phyloP scores from a whole-genome alignment of 148 eudicot species.

The Simmondsia chinensis region DNA sequence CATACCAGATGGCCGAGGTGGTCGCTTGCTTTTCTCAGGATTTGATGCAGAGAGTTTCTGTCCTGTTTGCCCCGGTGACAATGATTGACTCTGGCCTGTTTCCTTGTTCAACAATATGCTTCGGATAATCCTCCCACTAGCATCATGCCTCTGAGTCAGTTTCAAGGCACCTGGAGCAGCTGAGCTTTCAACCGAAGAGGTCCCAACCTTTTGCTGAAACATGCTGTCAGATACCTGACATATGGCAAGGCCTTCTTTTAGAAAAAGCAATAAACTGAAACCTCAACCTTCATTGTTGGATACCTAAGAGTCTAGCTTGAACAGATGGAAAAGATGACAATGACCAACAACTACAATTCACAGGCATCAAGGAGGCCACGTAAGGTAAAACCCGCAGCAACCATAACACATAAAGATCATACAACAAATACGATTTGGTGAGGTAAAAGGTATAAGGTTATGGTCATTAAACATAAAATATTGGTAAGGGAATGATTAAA shows the following conservation, averaged over 20 bases:
- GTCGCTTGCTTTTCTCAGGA: constrained; percentile 65
- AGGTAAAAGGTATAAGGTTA: no score
- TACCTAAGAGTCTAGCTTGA: no score
- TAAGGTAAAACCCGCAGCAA: no score
- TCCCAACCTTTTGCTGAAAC: constrained; percentile 24
- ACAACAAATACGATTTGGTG: no score
- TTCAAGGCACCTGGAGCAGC: constrained; percentile 27
- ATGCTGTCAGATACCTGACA: constrained; percentile 38
- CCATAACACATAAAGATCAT: no score
- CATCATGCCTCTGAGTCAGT: constrained; percentile 63
- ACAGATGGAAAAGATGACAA: neutral
- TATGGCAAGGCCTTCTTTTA: neutral
- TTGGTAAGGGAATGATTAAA: no score
- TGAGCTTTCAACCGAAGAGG: constrained; percentile 31
- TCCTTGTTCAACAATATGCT: constrained; percentile 74
- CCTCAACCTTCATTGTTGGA: no score
- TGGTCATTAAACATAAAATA: no score
- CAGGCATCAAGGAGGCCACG: no score
- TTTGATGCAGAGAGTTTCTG: constrained; percentile 35
- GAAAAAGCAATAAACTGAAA: no score
- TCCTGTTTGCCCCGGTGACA: constrained; percentile 31
- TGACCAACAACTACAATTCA: neutral
- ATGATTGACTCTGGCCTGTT: constrained; percentile 35
- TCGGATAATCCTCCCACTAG: constrained; percentile 73
- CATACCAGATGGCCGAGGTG: constrained; percentile 54